Evolutionary conservation across 441 rosid genomes (phyloP).

Genomic region (Isatis lusitanica): DNA sequence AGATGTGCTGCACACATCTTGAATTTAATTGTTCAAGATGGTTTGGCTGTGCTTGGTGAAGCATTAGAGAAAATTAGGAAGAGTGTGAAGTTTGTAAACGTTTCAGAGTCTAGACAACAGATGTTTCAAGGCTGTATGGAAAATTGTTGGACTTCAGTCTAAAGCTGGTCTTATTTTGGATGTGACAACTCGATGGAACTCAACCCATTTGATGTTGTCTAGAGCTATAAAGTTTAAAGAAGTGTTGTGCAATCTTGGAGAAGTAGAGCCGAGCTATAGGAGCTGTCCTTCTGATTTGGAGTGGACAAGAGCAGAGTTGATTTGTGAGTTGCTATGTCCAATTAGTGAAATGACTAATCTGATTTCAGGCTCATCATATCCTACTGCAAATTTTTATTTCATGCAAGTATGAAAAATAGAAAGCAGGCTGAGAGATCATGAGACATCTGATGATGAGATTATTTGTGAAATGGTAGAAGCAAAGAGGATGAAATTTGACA

Average conservation of each 20-base stretch:
- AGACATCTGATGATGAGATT: neutral
- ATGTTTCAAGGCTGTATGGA: neutral
- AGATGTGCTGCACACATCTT: neutral
- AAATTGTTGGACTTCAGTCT: neutral
- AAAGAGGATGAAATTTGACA: neutral
- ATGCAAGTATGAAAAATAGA: neutral
- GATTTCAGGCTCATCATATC: neutral
- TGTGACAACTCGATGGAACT: neutral
- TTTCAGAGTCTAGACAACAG: neutral
- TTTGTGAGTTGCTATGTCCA: neutral
- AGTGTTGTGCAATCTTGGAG: neutral
- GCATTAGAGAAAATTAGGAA: neutral
- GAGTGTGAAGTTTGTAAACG: neutral
- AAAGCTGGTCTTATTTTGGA: neutral
- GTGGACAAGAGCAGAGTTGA: neutral
- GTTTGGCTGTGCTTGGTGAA: neutral
- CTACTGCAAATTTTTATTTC: neutral
- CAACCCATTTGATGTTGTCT: neutral
- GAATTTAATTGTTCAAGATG: neutral
- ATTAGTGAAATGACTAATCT: neutral
- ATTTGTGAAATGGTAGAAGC: neutral
- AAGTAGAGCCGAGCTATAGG: neutral
- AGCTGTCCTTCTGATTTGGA: neutral
- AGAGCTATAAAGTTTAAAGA: neutral
- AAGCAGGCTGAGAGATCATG: too few relatives aligned